These are phyloP conservation scores for Lignosus rhinocerotis DNA, from an alignment of 1,284 basidiomycete genomes.

Conservation along the genomic window DNA sequence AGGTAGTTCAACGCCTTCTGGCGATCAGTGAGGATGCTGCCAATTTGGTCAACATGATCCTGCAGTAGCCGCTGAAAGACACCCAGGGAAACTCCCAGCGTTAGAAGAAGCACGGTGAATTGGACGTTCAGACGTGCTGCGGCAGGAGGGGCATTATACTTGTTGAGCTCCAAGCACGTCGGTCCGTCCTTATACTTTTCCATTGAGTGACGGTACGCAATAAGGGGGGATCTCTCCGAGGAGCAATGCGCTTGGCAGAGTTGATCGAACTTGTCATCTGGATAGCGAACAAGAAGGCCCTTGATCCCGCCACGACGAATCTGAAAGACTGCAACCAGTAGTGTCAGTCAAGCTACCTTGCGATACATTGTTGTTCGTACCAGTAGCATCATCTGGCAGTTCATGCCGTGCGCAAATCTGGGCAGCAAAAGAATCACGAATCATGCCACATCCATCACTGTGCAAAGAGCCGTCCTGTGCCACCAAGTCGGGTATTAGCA, in stretches of 20 bases:
- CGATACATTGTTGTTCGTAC: background rate
- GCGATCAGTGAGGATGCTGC: slow-evolving; percentile 21
- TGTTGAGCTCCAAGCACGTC: slow-evolving; percentile 23
- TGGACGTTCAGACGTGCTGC: slow-evolving; percentile 22
- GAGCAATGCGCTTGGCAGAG: background rate
- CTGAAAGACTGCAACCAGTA: slow-evolving; percentile 21
- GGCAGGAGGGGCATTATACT: slow-evolving; percentile 13
- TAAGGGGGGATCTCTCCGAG: background rate
- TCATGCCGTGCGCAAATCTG: slow-evolving; percentile 16
- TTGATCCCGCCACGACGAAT: slow-evolving; percentile 26
- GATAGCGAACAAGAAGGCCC: slow-evolving; percentile 25
- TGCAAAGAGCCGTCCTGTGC: slow-evolving; percentile 25
- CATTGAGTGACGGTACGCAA: slow-evolving; percentile 27
- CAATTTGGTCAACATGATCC: slow-evolving; percentile 25
- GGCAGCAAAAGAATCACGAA: slow-evolving; percentile 22
- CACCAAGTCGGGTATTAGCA: slow-evolving; percentile 15
- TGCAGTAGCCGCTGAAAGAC: slow-evolving; percentile 20
- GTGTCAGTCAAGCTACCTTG: background rate
- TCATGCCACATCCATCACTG: slow-evolving; percentile 28
- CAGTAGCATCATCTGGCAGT: slow-evolving; percentile 19
- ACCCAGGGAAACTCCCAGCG: slow-evolving; percentile 10
- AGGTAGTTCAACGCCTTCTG: slow-evolving; percentile 21
- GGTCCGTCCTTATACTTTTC: slow-evolving; percentile 25
- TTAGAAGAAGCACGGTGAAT: slow-evolving; percentile 20
- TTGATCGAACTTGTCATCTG: slow-evolving; percentile 19